Base-by-base conservation (phyloP, 2,329 filamentous ascomycete species). In the Falciphora oryzae region DNA sequence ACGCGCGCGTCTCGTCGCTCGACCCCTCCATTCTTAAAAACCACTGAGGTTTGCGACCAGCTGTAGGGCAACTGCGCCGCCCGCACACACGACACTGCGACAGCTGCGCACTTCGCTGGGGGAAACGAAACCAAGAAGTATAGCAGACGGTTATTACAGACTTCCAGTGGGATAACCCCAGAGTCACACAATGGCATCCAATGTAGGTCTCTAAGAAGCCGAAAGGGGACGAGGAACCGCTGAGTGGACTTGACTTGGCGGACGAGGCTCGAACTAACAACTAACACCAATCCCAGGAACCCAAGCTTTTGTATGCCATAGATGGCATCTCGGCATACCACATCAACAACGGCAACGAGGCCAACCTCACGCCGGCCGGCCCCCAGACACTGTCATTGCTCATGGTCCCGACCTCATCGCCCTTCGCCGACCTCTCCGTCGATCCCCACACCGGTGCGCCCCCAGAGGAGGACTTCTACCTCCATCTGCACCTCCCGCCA, bases 401-500 rank as follows among this genome's bases (percentile, higher is more conserved):
- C 71, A 98, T 98, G 94, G 94, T 98, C 25, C 94, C 94, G 8
- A 97, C 94, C 3, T 90, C 89, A 22, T 91, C 91, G 35, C 85
- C 89, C 29, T 91, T 86, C 71, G 81, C 83, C 61, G 84, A 86
- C 65, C 73, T 77, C 13, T 71, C 80, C 65, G 79, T 85, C 59
- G 82, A 85, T 64, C 81, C 83, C 59, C 70, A 74, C 61, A 81
- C 85, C 68, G 73, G 73, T 11, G 81, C 81, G 65, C 80, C 83
- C 64, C 82, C 84, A 4, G 89, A 93, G 73, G 91, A 97, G 74
- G 95, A 98, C 80, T 98, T 97, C 79, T 98, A 98, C 75, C 87
- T 99, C 6, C 94, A 98, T 76, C 86, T 99, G 29, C 93, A 97
- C 72, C 87, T 98, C 13, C 93, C 94, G 18, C 94, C 94, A 27